Percentiles rank a stretch among this genome's conserved stretches.
Evolutionary conservation across 1,284 basidiomycete species (phyloP).

Genomic region (Papiliotrema nemorosa): DNA sequence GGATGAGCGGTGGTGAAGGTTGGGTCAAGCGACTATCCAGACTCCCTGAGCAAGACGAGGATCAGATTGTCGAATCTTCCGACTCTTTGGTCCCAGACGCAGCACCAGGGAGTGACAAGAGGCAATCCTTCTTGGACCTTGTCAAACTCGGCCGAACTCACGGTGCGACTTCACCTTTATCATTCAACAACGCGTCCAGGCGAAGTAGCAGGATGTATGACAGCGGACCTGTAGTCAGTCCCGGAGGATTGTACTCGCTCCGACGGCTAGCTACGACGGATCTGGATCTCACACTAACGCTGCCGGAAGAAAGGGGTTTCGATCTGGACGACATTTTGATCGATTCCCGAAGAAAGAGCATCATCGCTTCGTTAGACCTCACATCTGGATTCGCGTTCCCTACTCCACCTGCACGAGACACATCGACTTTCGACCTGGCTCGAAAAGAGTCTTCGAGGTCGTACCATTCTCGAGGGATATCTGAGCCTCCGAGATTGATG

Average conservation of each 20-base stretch:
- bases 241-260: background rate
- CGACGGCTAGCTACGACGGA: background rate
- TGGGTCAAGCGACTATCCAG: conserved; percentile 5
- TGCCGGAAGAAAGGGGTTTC: background rate
- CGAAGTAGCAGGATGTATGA: too few species aligned
- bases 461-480: background rate
- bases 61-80: too few species aligned
- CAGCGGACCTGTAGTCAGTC: background rate
- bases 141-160: too few species aligned
- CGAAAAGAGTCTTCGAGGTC: background rate
- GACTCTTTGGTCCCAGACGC: too few species aligned
- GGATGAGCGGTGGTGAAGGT: background rate
- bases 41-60: conserved; percentile 5
- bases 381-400: background rate
- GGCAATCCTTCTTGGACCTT: too few species aligned
- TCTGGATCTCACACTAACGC: conserved; percentile 1
- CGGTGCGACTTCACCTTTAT: too few species aligned
- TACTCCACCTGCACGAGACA: background rate
- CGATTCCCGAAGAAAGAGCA: background rate
- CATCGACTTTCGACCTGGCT: background rate
- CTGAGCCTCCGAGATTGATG: too few species aligned
- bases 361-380: conserved; percentile 1
- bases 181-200: too few species aligned
- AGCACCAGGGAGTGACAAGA: too few species aligned
- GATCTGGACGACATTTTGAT: conserved; percentile 6